Percentiles rank a stretch among this genome's conserved stretches.
Conservation (phyloP, 495 filamentous ascomycete species). For the Achaetomiella virescens region DNA sequence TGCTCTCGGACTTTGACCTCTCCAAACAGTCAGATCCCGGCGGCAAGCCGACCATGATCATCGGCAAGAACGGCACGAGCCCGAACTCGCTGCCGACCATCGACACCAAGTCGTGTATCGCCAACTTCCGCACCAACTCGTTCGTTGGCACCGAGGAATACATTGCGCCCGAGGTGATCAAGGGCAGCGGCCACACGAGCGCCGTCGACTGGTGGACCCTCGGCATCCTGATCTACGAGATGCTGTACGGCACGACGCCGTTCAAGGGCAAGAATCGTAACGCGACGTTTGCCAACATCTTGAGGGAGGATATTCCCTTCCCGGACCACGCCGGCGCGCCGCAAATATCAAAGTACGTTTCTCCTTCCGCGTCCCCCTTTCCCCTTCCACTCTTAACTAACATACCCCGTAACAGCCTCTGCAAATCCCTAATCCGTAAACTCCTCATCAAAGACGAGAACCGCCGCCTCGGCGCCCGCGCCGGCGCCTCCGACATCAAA, state of each 20-base stretch:
- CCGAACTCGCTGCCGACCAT: slow-evolving; percentile 82
- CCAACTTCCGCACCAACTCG: slow-evolving; percentile 96
- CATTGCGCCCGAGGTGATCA: slow-evolving; percentile 97
- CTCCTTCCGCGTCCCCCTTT: background rate
- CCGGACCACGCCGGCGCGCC: slow-evolving; percentile 80
- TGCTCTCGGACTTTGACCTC: slow-evolving; percentile 98
- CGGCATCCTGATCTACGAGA: slow-evolving; percentile 94
- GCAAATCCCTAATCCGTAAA: slow-evolving; percentile 95
- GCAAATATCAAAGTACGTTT: slow-evolving; percentile 79
- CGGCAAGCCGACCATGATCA: slow-evolving; percentile 94
- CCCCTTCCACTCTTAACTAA: background rate
- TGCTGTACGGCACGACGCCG: slow-evolving; percentile 97
- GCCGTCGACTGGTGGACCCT: slow-evolving; percentile 99
- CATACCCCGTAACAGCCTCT: slow-evolving; percentile 56
- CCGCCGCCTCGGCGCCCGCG: slow-evolving; percentile 86
- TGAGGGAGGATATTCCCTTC: slow-evolving; percentile 90
- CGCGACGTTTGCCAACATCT: slow-evolving; percentile 94
- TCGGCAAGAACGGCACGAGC: slow-evolving; percentile 74
- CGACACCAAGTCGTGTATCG: slow-evolving; percentile 97
- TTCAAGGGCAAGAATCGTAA: slow-evolving; percentile 99
- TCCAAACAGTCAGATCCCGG: slow-evolving; percentile 97
- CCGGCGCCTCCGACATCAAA: slow-evolving; percentile 95
- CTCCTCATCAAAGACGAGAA: slow-evolving; percentile 97
- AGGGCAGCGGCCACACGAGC: slow-evolving; percentile 95
- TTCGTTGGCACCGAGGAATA: slow-evolving; percentile 99